phyloP scores from a whole-genome alignment of 257 asterid species.

The Nicotiana paniculata region DNA sequence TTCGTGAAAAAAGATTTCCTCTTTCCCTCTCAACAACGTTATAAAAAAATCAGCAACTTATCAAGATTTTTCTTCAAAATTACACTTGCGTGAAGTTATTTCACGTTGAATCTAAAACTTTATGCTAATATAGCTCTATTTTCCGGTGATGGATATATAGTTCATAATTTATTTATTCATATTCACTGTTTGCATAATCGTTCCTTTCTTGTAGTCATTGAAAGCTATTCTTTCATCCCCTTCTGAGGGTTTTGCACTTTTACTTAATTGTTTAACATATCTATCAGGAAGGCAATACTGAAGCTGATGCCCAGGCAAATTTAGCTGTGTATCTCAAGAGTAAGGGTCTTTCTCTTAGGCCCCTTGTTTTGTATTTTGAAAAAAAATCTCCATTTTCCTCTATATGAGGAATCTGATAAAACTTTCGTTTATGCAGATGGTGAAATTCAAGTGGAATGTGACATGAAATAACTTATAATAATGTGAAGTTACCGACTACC shows the following conservation, averaged over 20 bases:
- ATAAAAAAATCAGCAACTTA: no score
- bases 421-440: conserved; percentile 52
- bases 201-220: background rate
- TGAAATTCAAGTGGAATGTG: conserved; percentile 67
- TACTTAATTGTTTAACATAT: background rate
- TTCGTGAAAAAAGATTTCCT: no score
- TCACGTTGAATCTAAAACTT: no score
- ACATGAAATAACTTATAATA: conserved; percentile 28
- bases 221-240: background rate
- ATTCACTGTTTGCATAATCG: background rate
- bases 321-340: conserved; percentile 61
- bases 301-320: conserved; percentile 95
- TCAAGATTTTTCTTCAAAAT: no score
- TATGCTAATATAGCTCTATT: no score
- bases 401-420: background rate
- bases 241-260: background rate
- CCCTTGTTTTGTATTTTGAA: background rate
- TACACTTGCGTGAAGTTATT: no score
- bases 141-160: background rate
- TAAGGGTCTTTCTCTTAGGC: conserved; percentile 14
- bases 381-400: background rate
- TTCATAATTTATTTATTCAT: background rate
- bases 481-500: background rate
- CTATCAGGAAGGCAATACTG: conserved; percentile 60
- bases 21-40: no score